Percentiles rank a stretch among this genome's conserved stretches.
Evolutionary conservation across 495 filamentous ascomycete genomes (phyloP).

Genomic region (Aspergillus wentii): DNA sequence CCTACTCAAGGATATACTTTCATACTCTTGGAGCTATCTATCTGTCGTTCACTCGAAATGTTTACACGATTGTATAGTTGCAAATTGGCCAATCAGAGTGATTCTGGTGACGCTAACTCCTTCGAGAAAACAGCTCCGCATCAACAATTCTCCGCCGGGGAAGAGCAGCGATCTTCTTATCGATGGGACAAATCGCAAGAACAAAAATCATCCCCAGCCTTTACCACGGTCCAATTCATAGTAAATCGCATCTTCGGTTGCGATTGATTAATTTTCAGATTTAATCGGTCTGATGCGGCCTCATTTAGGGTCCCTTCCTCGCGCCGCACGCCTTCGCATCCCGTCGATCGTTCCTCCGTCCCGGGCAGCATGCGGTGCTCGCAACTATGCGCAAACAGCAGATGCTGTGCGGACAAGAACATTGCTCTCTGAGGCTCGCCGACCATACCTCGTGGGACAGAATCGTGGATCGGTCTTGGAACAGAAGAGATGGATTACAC

Average conservation of each 20-base stretch:
- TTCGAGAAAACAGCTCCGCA: slow-evolving; percentile 12
- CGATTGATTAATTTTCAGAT: slow-evolving; percentile 4
- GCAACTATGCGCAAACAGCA: slow-evolving; percentile 21
- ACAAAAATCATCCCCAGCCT: neutral
- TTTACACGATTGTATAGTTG: neutral
- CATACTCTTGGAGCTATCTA: no score
- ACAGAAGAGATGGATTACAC: slow-evolving; percentile 45
- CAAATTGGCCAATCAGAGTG: neutral
- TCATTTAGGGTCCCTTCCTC: slow-evolving; percentile 17
- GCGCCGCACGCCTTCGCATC: slow-evolving; percentile 19
- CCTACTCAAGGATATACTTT: no score
- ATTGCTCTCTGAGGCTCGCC: slow-evolving; percentile 9
- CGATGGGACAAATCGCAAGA: slow-evolving; percentile 2
- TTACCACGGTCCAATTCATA: neutral
- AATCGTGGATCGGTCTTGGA: slow-evolving; percentile 1
- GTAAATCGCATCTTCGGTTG: neutral
- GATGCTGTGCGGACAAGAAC: slow-evolving; percentile 12
- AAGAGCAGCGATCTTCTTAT: slow-evolving; percentile 12
- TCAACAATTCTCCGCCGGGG: slow-evolving; percentile 21
- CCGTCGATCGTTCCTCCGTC: slow-evolving; percentile 1
- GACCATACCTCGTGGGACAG: slow-evolving; percentile 8
- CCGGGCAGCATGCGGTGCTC: slow-evolving; percentile 16
- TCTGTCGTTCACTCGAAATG: neutral
- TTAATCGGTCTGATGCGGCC: slow-evolving; percentile 24
- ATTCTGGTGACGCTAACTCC: neutral